Conservation (phyloP, 192 early-diverging fungal species). For the Gaertneriomyces sp. region DNA sequence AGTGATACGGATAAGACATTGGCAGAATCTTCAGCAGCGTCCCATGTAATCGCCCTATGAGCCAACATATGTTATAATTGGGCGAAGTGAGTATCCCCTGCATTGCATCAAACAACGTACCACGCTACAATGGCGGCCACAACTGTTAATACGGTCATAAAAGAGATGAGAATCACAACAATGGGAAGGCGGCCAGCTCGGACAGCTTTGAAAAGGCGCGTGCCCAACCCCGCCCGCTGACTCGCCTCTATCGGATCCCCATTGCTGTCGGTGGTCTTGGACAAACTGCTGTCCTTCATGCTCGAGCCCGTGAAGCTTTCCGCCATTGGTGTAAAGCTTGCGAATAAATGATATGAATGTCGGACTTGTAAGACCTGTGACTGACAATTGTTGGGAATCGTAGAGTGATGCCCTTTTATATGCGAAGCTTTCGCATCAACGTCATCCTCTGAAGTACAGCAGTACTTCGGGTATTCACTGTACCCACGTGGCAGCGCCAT, state of each 20-base stretch:
- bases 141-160: neutral
- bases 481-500: too few relatives aligned
- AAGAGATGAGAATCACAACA: neutral
- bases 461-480: too few relatives aligned
- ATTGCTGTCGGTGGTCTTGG: neutral
- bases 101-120: neutral
- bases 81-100: too few relatives aligned
- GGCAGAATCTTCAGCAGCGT: neutral
- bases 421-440: too few relatives aligned
- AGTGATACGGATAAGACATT: neutral
- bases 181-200: neutral
- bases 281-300: neutral
- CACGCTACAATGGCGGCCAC: neutral
- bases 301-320: neutral
- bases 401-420: too few relatives aligned
- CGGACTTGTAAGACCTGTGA: too few relatives aligned
- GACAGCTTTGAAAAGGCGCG: neutral
- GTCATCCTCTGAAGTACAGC: too few relatives aligned
- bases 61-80: too few relatives aligned
- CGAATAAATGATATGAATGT: too few relatives aligned
- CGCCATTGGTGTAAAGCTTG: too few relatives aligned
- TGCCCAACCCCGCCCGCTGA: neutral
- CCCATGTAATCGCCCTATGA: constrained; percentile 10
- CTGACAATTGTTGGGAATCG: too few relatives aligned
- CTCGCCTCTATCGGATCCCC: neutral